A percentile compares a stretch with the other conserved stretches of the same genome.
phyloP scores from a whole-genome alignment of 2,329 filamentous ascomycete species.

The Alternaria panax region DNA sequence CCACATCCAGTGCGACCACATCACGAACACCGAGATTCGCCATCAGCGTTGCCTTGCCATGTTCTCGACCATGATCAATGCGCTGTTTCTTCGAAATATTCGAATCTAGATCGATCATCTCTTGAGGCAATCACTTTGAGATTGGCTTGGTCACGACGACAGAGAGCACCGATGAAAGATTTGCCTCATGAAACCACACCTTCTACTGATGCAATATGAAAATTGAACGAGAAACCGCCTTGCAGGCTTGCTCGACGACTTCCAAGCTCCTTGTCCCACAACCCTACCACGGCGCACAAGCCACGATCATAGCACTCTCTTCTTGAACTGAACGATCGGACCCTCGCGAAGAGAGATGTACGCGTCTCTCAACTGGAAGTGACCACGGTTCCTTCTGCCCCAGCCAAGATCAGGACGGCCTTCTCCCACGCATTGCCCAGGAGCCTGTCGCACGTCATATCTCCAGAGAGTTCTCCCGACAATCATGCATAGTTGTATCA shows the following conservation, averaged over 20 bases:
- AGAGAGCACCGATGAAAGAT: not conserved
- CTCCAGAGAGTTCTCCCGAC: not conserved
- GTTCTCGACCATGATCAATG: not conserved
- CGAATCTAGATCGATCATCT: not conserved
- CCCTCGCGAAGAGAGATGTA: not conserved
- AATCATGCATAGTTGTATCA: conserved; percentile 6
- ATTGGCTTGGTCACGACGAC: not conserved
- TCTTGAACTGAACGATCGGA: conserved; percentile 2
- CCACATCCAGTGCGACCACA: not conserved
- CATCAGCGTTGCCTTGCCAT: not conserved
- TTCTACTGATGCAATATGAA: not conserved
- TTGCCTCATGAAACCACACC: not conserved
- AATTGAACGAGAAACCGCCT: not conserved
- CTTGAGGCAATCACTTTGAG: not conserved
- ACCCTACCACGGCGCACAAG: not conserved
- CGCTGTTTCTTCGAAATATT: not conserved
- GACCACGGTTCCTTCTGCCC: not conserved
- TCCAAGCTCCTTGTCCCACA: not conserved
- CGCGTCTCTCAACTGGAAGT: not conserved
- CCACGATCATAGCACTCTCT: not conserved
- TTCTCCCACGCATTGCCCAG: not conserved
- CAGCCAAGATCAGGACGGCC: conserved; percentile 1
- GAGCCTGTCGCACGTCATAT: conserved; percentile 1
- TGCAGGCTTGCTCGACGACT: not conserved
- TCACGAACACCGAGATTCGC: not conserved